Base-by-base conservation (phyloP, 495 filamentous ascomycete genomes). In the Xylaria grammica region DNA sequence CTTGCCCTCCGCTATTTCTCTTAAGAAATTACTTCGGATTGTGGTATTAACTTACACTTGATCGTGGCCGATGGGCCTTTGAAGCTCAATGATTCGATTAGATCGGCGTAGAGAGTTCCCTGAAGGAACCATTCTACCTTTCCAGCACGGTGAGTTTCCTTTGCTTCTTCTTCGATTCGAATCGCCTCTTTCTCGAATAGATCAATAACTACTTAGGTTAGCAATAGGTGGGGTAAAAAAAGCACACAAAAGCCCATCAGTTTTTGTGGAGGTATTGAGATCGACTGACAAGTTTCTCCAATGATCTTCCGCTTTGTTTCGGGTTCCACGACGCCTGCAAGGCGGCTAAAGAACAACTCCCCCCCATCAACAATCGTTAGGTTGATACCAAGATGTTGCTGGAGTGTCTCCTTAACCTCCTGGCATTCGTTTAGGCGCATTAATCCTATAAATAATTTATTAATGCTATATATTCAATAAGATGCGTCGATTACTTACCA, bases 281-380 rank as follows among this genome's bases (percentile, higher is more conserved):
- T 26, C 26, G 42, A 61, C 75, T 38, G 77, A 81, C 61, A 64
- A 22, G 85, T 89, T 63, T 81, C 82, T 32, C 93, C 94, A 70
- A 99, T 97, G 69, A 97, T 87, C 80, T 95, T 97, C 29, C 94
- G 85, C 84, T 99, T 99, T 77, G 88, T 84, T 78, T 98, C 94
- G 0, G 95, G 95, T 44, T 97, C 91, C 0, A 69, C 69, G 40
- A 95, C 85, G 27, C 92, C 94, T 74, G 88, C 88, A 9, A 99
- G 83, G 17, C 86, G 80, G 9, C 73, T 77, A 22, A 97, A 75
- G 81, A 98, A 98, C 17, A 81, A 79, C 67, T 94, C 80, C 19
- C 85, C 81, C 11, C 89, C 94, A 70, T 99, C 91, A 5, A 95
- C 85, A 48, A 99, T 90, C 0, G 91, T 96, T 15, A 99, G 81